Evolutionary conservation across 2,329 filamentous ascomycete species (phyloP).

Genomic region (Fusarium xyrophilum): DNA sequence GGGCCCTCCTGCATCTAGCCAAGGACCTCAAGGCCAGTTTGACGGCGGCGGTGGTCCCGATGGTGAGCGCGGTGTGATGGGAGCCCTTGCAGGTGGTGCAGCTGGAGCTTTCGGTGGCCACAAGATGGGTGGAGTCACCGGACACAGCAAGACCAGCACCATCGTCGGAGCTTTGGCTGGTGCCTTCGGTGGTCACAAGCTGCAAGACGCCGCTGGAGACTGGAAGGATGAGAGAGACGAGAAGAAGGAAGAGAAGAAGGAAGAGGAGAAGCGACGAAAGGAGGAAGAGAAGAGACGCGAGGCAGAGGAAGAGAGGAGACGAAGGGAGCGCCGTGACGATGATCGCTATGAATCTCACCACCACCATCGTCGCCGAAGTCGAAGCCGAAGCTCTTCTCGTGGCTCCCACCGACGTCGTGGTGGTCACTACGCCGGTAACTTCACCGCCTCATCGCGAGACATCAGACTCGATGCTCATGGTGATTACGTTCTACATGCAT

Average conservation of each 20-base stretch:
- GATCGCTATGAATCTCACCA: constrained; percentile 10
- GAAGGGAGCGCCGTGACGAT: constrained; percentile 15
- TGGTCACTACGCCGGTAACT: constrained; percentile 45
- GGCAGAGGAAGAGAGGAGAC: constrained; percentile 39
- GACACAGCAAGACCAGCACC: constrained; percentile 45
- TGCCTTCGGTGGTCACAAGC: constrained; percentile 52
- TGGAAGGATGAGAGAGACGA: constrained; percentile 51
- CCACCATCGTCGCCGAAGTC: background rate
- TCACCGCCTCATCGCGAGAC: constrained; percentile 46
- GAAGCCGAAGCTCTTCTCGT: constrained; percentile 9
- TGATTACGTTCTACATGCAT: constrained; percentile 46
- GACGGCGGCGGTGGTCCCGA: constrained; percentile 36
- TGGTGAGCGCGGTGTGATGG: constrained; percentile 52
- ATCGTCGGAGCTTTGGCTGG: constrained; percentile 51
- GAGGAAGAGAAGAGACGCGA: constrained; percentile 40
- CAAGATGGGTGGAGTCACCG: constrained; percentile 47
- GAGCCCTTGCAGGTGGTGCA: constrained; percentile 50
- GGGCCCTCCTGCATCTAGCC: background rate
- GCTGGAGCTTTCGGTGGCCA: constrained; percentile 51
- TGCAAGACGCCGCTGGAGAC: constrained; percentile 50
- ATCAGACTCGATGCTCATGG: constrained; percentile 46
- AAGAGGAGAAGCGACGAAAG: constrained; percentile 27
- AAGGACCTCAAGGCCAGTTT: constrained; percentile 4
- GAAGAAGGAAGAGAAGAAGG: constrained; percentile 45
- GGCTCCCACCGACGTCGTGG: constrained; percentile 13